phyloP scores from a whole-genome alignment of 2,329 filamentous ascomycete genomes.

The Immersiporthe knoxdaviesiana region DNA sequence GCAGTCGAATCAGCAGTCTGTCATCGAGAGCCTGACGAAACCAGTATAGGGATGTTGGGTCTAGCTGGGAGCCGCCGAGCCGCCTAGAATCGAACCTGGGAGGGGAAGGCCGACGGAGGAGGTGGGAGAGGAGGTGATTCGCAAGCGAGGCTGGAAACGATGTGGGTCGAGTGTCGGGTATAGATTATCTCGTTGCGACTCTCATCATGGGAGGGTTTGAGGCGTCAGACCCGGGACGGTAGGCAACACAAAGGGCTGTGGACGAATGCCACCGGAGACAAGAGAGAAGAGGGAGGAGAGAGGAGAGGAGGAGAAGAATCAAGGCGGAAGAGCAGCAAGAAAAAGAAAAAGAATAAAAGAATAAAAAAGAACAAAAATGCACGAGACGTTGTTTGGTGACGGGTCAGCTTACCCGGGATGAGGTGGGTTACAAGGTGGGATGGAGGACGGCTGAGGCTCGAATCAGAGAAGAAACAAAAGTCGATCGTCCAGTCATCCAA shows the following conservation, averaged over 20 bases:
- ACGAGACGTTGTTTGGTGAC: neutral
- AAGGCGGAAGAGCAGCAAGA: neutral
- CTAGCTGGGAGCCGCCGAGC: neutral
- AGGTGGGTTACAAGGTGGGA: constrained; percentile 1
- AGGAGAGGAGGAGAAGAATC: neutral
- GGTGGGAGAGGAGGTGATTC: neutral
- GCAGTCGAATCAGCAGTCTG: neutral
- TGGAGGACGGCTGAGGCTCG: neutral
- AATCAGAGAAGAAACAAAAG: constrained; percentile 5
- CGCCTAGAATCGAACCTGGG: neutral
- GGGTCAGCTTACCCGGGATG: constrained; percentile 2
- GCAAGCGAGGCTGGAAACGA: constrained; percentile 7
- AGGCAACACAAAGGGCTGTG: neutral
- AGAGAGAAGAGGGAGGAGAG: neutral
- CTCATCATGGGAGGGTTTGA: neutral
- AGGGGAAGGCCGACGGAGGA: too few species aligned
- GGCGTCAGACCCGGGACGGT: neutral
- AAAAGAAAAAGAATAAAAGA: neutral
- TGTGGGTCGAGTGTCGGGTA: constrained; percentile 11
- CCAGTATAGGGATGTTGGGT: neutral
- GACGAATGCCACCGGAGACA: neutral
- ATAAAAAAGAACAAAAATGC: neutral
- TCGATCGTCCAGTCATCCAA: neutral
- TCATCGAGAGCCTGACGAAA: neutral
- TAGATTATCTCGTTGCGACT: neutral